Evolutionary conservation across 2,329 filamentous ascomycete genomes (phyloP), one percentile per base, ranked within the genome.

Genomic region (Akanthomyces uredinophilus): DNA sequence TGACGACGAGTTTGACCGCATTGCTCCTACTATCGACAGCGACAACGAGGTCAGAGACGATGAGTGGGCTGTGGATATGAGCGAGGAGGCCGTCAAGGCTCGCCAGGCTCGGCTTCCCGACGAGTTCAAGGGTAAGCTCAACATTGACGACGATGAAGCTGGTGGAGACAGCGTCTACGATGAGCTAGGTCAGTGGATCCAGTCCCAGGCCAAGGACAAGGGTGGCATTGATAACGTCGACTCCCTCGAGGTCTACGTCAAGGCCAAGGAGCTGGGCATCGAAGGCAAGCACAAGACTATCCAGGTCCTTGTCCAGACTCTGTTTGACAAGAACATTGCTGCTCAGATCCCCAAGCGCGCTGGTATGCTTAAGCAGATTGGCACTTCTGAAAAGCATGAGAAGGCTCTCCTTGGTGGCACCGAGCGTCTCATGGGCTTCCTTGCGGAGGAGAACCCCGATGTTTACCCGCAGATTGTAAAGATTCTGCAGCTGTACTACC

Each of bases 31-130:
- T 68, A 76, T 74, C 64, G 75, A 78, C 41, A 74, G 76, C 62
- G 82, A 86, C 60, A 76, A 79, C 60, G 86, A 89, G 70, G 83
- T 86, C 71, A 91, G 93, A 76, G 91, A 97, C 67, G 88, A 96
- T 65, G 86, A 96, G 68, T 99, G 95, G 95, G 91, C 93, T 65
- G 91, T 98, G 64, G 95, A 99, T 75, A 95, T 96, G 81, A 97
- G 93, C 66, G 92, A 93, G 75, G 92, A 92, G 75, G 95, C 95
- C 67, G 90, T 98, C 81, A 93, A 90, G 80, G 94, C 94, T 70
- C 95, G 95, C 76, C 91, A 93, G 74, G 90, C 94, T 77, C 88
- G 92, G 67, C 89, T 99, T 57, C 92, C 95, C n/a, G 88, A 88
- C 68, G 95, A 98, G 73, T 89, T 99, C 74, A 96, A 97, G 85